phyloP scores from a whole-genome alignment of 257 asterid species.

The Nicotiana knightiana region DNA sequence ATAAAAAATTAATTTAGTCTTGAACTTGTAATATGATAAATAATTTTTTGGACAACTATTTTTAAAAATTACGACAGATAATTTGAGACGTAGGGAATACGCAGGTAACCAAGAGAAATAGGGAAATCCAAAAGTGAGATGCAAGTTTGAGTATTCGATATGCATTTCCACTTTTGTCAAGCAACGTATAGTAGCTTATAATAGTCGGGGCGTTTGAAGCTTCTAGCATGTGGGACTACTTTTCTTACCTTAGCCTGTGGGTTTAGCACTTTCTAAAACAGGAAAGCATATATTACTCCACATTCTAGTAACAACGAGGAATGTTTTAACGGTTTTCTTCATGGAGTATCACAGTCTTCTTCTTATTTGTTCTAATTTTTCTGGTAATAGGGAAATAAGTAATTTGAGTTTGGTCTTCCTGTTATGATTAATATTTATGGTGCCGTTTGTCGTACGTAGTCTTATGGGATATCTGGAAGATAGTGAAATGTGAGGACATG shows the following conservation, averaged over 20 bases:
- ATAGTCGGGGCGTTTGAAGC: neutral
- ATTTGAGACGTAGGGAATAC: too few species aligned
- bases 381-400: neutral
- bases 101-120: neutral
- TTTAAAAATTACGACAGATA: too few species aligned
- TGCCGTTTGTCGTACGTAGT: conserved; percentile 2
- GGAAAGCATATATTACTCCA: neutral
- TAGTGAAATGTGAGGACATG: neutral
- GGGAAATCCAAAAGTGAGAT: neutral
- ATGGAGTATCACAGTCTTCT: neutral
- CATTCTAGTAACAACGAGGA: neutral
- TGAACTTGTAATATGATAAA: too few species aligned
- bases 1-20: too few species aligned
- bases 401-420: neutral
- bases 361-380: neutral
- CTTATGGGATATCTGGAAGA: neutral
- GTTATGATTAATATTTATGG: neutral
- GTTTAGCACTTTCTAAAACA: neutral
- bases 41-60: too few species aligned
- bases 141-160: neutral
- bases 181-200: neutral
- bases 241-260: neutral
- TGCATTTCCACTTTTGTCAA: neutral
- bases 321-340: neutral
- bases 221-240: neutral